Conservation (phyloP, 2,329 filamentous ascomycete genomes). For the Atkinsonella texensis region DNA sequence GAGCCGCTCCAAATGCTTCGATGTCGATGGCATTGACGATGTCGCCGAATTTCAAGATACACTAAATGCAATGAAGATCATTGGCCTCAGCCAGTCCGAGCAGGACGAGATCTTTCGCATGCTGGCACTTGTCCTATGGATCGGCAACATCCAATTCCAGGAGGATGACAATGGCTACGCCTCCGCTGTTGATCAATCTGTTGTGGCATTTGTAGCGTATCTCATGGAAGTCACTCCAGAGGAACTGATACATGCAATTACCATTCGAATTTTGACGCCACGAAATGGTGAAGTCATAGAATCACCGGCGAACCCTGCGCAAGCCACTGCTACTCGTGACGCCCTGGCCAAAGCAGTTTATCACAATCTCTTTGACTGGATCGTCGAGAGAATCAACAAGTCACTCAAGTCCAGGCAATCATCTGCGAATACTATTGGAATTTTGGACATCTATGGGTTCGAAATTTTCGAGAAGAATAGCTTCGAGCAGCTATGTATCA, state of each 20-base stretch:
- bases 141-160: slow-evolving; percentile 82
- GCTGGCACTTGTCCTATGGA: slow-evolving; percentile 82
- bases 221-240: slow-evolving; percentile 76
- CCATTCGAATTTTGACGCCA: slow-evolving; percentile 69
- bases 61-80: slow-evolving; percentile 85
- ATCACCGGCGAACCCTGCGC: slow-evolving; percentile 73
- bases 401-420: slow-evolving; percentile 69
- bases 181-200: slow-evolving; percentile 73
- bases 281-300: slow-evolving; percentile 55
- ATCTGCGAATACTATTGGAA: slow-evolving; percentile 78
- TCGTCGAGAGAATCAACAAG: slow-evolving; percentile 81
- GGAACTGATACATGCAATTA: slow-evolving; percentile 76
- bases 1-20: slow-evolving; percentile 84
- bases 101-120: slow-evolving; percentile 97
- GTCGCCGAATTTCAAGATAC: slow-evolving; percentile 81
- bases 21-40: slow-evolving; percentile 92
- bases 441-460: slow-evolving; percentile 97
- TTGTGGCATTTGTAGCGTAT: slow-evolving; percentile 91
- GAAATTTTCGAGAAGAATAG: slow-evolving; percentile 99
- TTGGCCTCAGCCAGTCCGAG: slow-evolving; percentile 76
- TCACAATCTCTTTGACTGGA: slow-evolving; percentile 97
- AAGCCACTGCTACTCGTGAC: slow-evolving; percentile 78
- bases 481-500: slow-evolving; percentile 98
- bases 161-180: slow-evolving; percentile 89
- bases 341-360: slow-evolving; percentile 94